Evolutionary conservation across 2,329 filamentous ascomycete species (phyloP).

Genomic region (Sporothrix brasiliensis): DNA sequence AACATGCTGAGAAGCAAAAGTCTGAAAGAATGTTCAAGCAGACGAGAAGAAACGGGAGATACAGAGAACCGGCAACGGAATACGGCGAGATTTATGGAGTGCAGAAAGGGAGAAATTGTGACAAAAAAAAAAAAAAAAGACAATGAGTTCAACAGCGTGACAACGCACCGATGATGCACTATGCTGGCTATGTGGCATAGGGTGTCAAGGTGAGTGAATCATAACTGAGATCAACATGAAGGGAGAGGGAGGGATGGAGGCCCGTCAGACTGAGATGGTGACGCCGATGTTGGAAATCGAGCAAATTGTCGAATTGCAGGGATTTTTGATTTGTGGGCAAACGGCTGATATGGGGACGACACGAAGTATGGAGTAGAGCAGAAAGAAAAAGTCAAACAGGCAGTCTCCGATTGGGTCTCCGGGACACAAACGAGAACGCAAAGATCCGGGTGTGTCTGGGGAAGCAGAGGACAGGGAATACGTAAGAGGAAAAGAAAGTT

Average conservation of each 20-base stretch:
- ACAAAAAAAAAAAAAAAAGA: background rate
- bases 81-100: background rate
- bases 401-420: background rate
- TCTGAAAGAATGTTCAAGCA: background rate
- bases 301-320: background rate
- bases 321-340: background rate
- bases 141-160: background rate
- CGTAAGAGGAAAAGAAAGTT: background rate
- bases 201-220: too few relatives aligned
- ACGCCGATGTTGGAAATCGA: background rate
- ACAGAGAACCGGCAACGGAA: background rate
- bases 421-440: background rate
- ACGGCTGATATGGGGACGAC: background rate
- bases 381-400: background rate
- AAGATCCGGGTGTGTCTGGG: background rate
- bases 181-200: too few relatives aligned
- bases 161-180: too few relatives aligned
- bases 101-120: background rate
- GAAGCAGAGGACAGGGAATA: background rate
- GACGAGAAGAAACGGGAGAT: background rate
- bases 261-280: background rate
- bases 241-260: background rate
- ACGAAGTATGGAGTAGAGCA: background rate
- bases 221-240: background rate
- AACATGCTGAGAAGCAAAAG: background rate